Evolutionary conservation across 495 filamentous ascomycete genomes (phyloP).

Genomic region (Penicillium silybi): DNA sequence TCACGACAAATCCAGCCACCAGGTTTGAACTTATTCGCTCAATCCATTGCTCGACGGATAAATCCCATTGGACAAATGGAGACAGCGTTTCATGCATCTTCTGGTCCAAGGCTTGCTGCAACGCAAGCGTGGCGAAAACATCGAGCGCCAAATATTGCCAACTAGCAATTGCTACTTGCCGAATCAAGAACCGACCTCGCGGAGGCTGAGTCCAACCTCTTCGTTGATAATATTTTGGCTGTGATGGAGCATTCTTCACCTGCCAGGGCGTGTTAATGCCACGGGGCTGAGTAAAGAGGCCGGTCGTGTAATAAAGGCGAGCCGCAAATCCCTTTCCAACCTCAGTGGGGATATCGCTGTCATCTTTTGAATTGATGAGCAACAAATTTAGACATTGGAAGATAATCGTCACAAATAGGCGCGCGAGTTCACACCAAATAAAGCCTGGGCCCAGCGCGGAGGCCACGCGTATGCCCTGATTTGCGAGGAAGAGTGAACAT

Average conservation of each 20-base stretch:
- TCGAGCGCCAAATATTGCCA: conserved; percentile 26
- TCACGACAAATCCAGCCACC: conserved; percentile 18
- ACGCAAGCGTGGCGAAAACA: conserved; percentile 11
- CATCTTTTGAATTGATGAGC: conserved; percentile 16
- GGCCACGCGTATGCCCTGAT: not conserved
- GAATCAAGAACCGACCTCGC: conserved; percentile 16
- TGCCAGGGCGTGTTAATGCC: conserved; percentile 21
- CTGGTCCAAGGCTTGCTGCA: conserved; percentile 14
- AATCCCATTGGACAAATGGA: conserved; percentile 12
- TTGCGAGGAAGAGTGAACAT: not conserved
- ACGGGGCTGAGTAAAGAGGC: conserved; percentile 15
- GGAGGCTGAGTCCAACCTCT: conserved; percentile 1
- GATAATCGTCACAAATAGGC: conserved; percentile 13
- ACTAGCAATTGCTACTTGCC: conserved; percentile 10
- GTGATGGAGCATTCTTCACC: conserved; percentile 17
- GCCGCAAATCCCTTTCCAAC: not conserved
- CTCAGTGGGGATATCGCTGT: conserved; percentile 5
- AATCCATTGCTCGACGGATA: conserved; percentile 18
- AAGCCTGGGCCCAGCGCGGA: conserved; percentile 5
- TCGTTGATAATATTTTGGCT: conserved; percentile 16
- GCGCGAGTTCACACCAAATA: conserved; percentile 19
- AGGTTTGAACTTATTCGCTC: conserved; percentile 17
- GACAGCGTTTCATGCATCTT: conserved; percentile 6
- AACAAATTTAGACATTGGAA: conserved; percentile 17
- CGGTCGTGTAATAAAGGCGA: conserved; percentile 4